Percentiles rank a stretch among this genome's conserved stretches.
Conservation (phyloP, 352 stramenopile genomes). For the Phytopythium mirpurense region DNA sequence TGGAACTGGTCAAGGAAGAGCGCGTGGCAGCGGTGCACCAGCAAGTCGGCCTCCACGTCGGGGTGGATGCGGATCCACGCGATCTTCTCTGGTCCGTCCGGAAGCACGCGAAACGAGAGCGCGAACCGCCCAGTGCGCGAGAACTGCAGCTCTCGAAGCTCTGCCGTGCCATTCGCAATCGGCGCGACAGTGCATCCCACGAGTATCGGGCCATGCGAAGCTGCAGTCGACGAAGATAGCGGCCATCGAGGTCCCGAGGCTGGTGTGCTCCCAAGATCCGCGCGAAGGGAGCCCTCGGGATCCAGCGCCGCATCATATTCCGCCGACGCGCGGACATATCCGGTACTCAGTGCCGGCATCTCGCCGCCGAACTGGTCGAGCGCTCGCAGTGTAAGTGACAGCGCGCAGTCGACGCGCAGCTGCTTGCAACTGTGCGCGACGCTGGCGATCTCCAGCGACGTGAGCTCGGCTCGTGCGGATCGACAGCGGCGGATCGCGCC, state of each 20-base stretch:
- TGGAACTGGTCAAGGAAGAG: slow-evolving; percentile 32
- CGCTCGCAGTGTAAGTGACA: slow-evolving; percentile 32
- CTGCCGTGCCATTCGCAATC: slow-evolving; percentile 31
- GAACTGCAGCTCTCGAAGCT: slow-evolving; percentile 39
- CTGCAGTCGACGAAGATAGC: neutral
- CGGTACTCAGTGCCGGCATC: slow-evolving; percentile 22
- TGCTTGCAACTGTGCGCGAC: slow-evolving; percentile 42
- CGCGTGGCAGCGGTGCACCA: slow-evolving; percentile 18
- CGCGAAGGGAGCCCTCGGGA: neutral
- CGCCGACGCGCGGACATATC: slow-evolving; percentile 23
- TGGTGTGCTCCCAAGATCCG: neutral
- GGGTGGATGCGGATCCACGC: slow-evolving; percentile 34
- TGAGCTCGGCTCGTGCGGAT: slow-evolving; percentile 11
- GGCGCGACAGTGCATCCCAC: slow-evolving; percentile 5
- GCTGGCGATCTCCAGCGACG: slow-evolving; percentile 35
- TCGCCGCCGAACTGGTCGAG: slow-evolving; percentile 52
- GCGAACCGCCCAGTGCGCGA: slow-evolving; percentile 32
- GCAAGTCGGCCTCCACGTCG: slow-evolving; percentile 17
- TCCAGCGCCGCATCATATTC: neutral
- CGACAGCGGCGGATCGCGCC: slow-evolving; percentile 29
- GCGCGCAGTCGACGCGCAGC: slow-evolving; percentile 34
- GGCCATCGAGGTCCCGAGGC: slow-evolving; percentile 7
- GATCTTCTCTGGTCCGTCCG: slow-evolving; percentile 25
- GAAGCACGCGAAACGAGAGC: slow-evolving; percentile 23
- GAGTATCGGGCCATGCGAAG: neutral